These are phyloP conservation scores for Diutina siamensis DNA, from an alignment of 1,139 yeast genomes.

Conservation along the genomic window DNA sequence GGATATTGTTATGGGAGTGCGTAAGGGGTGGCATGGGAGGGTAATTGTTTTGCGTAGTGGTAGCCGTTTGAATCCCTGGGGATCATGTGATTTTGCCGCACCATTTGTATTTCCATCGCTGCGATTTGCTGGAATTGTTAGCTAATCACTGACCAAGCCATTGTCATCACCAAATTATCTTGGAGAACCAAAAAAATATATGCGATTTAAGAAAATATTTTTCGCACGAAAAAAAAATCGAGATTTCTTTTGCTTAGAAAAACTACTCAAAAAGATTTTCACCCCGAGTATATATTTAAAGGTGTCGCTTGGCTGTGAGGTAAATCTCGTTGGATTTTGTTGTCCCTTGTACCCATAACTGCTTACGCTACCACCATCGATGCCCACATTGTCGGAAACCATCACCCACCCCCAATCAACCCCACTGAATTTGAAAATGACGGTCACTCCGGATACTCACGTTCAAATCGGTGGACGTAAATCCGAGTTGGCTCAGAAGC, in stretches of 20 bases:
- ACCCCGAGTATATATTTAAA: not conserved
- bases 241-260: not conserved
- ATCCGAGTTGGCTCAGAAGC: constrained; percentile 77
- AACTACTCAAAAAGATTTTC: not conserved
- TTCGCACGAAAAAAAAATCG: not conserved
- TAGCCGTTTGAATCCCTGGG: not conserved
- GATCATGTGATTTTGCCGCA: not conserved
- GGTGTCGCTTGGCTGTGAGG: not conserved
- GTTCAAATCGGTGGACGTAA: constrained; percentile 77
- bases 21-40: not conserved
- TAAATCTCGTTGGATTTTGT: not conserved
- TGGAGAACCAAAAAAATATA: not conserved
- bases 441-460: constrained; percentile 1
- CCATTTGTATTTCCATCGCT: not conserved
- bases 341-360: too few relatives aligned
- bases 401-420: not conserved
- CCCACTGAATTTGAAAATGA: not conserved
- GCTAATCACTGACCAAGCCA: not conserved
- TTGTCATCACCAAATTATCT: not conserved
- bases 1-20: too few relatives aligned
- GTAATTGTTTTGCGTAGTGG: not conserved
- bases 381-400: not conserved
- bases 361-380: not conserved
- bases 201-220: not conserved
- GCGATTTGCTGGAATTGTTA: not conserved